Base-by-base conservation (phyloP, 2,329 filamentous ascomycete species). In the Epichloe brachyelytri region DNA sequence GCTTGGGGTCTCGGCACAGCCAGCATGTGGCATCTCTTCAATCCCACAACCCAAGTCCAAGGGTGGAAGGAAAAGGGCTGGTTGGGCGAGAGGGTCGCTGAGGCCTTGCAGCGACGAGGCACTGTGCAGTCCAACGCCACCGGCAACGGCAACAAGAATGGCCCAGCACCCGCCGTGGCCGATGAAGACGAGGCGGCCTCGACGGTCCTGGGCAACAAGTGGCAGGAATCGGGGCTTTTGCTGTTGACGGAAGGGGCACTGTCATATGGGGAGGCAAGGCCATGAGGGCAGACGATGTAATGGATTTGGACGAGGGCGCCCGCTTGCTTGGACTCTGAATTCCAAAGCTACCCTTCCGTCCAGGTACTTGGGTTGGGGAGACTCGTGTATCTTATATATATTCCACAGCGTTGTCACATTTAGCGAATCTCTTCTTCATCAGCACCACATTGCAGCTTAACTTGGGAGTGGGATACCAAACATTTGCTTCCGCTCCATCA, bases 1-100 rank as follows among this genome's bases (percentile, higher is more conserved):
- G 71, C 75, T 11, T 82, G 77, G 77, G 79, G 79, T 2, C 67
- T 82, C 4, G 78, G 78, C 0, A 61, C 75, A 5, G 72, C 71
- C 22, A 68, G 60, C 46, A 63, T 72, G 46, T 77, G 74, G 74
- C 73, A 71, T 60, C 69, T 77, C 51, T 71, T 78, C 57, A 75
- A 78, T 65, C 75, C 75, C 47, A 66, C 70, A 44, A 75, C 74
- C 11, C 75, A 77, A 62, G 63, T 72, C 39, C 71, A 75, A 51
- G 71, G 69, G 6, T 78, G 73, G 73, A 72, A 72, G 57, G 73
- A 77, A 58, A 77, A 74, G 54, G 74, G 75, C 5, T 78, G 75
- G 76, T 63, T 78, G 1, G 75, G 75, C 6, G 67, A 71, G 38
- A 69, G 71, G 55, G 75, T 79, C 1, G 75, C 74, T 2, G 65